These are phyloP conservation scores for Sarocladium strictum DNA, from an alignment of 2,329 filamentous ascomycete species.

Conservation along the genomic window DNA sequence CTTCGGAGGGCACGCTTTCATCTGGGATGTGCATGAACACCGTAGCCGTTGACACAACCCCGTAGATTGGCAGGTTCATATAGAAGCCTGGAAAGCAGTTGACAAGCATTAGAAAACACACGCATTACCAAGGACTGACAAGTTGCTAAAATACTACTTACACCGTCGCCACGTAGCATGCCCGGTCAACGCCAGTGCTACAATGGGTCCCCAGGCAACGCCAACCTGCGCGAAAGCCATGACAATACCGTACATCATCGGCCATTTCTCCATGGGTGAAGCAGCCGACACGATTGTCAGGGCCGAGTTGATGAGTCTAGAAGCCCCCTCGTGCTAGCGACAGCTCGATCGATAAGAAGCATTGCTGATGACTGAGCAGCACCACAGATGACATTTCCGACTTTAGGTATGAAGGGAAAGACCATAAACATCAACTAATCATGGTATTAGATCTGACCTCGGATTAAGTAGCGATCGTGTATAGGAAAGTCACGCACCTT, in stretches of 20 bases:
- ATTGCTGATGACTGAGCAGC: conserved; percentile 14
- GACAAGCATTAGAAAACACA: neutral
- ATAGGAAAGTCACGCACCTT: neutral
- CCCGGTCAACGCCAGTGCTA: conserved; percentile 33
- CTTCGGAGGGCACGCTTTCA: neutral
- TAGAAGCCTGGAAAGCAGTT: neutral
- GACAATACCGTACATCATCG: conserved; percentile 8
- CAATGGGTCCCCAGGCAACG: conserved; percentile 34
- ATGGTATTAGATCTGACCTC: neutral
- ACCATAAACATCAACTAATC: conserved; percentile 13
- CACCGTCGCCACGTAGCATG: conserved; percentile 37
- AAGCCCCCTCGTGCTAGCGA: conserved; percentile 16
- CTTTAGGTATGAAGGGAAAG: conserved; percentile 15
- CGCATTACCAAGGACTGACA: too few species aligned
- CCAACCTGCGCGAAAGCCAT: conserved; percentile 29
- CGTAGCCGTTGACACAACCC: neutral
- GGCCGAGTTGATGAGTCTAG: conserved; percentile 15
- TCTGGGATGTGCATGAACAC: neutral
- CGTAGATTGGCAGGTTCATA: conserved; percentile 3
- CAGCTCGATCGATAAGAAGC: conserved; percentile 17
- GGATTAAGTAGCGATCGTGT: neutral
- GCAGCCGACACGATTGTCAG: conserved; percentile 16
- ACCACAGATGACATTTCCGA: conserved; percentile 18
- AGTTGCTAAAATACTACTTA: too few species aligned
- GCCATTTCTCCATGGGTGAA: conserved; percentile 14